Percentiles rank a stretch among this genome's conserved stretches.
phyloP scores from a whole-genome alignment of 208 protist species.

The Leishmania braziliensis region DNA sequence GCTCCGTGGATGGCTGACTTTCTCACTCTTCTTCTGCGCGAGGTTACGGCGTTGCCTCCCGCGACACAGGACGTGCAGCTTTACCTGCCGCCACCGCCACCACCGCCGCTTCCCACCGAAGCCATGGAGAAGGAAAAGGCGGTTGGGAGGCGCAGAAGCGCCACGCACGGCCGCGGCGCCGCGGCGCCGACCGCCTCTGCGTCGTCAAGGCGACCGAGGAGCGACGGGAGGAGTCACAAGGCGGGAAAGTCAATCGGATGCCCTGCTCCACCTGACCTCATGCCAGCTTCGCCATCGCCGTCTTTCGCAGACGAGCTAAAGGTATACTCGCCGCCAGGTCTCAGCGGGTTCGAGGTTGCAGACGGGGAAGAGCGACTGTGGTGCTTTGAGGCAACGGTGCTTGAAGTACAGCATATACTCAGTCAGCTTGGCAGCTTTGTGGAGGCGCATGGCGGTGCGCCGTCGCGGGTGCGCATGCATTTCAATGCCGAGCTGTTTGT shows the following conservation, averaged over 20 bases:
- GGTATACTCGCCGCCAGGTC: slow-evolving; percentile 69
- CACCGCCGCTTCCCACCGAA: slow-evolving; percentile 18
- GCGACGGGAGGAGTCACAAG: background rate
- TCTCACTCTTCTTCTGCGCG: slow-evolving; percentile 49
- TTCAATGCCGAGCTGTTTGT: slow-evolving; percentile 86
- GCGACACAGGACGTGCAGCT: slow-evolving; percentile 37
- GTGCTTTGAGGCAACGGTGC: slow-evolving; percentile 77
- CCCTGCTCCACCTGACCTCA: slow-evolving; percentile 14
- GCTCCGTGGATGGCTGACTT: slow-evolving; percentile 49
- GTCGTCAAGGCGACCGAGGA: background rate
- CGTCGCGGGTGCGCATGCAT: slow-evolving; percentile 41
- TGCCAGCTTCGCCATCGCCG: slow-evolving; percentile 10
- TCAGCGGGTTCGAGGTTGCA: slow-evolving; percentile 89
- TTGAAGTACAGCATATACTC: slow-evolving; percentile 70
- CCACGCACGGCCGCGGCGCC: background rate
- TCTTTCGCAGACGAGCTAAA: slow-evolving; percentile 57
- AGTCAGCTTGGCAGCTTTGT: slow-evolving; percentile 23
- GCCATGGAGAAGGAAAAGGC: slow-evolving; percentile 14
- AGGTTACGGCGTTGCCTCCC: slow-evolving; percentile 27
- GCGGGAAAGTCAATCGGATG: slow-evolving; percentile 28
- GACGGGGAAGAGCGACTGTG: slow-evolving; percentile 72
- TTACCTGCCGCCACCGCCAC: slow-evolving; percentile 30
- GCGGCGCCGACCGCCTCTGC: background rate
- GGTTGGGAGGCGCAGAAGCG: slow-evolving; percentile 4
- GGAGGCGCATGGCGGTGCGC: slow-evolving; percentile 11